A percentile compares a stretch with the other conserved stretches of the same genome.
These are phyloP conservation scores for Botryotinia globosa DNA, from an alignment of 2,329 filamentous ascomycete genomes.

Conservation along the genomic window DNA sequence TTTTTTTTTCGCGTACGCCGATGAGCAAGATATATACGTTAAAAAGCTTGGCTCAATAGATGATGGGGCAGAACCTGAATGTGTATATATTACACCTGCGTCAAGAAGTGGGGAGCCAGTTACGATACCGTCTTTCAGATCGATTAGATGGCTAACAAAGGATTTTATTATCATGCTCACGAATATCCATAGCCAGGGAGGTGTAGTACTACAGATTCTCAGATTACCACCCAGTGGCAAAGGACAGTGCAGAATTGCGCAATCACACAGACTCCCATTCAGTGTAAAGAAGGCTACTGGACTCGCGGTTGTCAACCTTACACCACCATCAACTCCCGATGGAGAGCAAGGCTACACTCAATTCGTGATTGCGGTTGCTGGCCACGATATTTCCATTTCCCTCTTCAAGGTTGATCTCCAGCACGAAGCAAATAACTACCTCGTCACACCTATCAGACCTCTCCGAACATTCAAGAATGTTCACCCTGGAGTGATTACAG, in stretches of 20 bases:
- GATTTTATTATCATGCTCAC: slow-evolving; percentile 56
- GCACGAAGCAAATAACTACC: slow-evolving; percentile 45
- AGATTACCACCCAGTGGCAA: slow-evolving; percentile 39
- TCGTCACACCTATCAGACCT: slow-evolving; percentile 52
- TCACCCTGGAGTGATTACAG: slow-evolving; percentile 58
- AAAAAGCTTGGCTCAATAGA: slow-evolving; percentile 39
- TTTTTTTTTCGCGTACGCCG: slow-evolving; percentile 76
- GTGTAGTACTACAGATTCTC: slow-evolving; percentile 55
- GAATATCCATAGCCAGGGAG: slow-evolving; percentile 58
- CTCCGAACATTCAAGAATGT: slow-evolving; percentile 53
- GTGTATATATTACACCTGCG: slow-evolving; percentile 56
- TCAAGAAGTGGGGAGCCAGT: slow-evolving; percentile 43
- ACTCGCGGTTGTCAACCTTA: slow-evolving; percentile 71
- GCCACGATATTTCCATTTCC: slow-evolving; percentile 74
- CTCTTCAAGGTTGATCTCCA: slow-evolving; percentile 75
- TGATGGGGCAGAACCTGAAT: slow-evolving; percentile 47
- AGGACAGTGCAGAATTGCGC: slow-evolving; percentile 49
- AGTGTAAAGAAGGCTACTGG: slow-evolving; percentile 72
- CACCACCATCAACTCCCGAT: slow-evolving; percentile 49
- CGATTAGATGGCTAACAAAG: slow-evolving; percentile 57
- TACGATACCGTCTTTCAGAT: slow-evolving; percentile 53
- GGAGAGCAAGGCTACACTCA: slow-evolving; percentile 63
- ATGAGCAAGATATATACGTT: slow-evolving; percentile 70
- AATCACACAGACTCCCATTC: slow-evolving; percentile 58
- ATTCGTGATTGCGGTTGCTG: slow-evolving; percentile 76